Base-by-base conservation (phyloP, 345 rosid genomes). In the Boechera stricta region DNA sequence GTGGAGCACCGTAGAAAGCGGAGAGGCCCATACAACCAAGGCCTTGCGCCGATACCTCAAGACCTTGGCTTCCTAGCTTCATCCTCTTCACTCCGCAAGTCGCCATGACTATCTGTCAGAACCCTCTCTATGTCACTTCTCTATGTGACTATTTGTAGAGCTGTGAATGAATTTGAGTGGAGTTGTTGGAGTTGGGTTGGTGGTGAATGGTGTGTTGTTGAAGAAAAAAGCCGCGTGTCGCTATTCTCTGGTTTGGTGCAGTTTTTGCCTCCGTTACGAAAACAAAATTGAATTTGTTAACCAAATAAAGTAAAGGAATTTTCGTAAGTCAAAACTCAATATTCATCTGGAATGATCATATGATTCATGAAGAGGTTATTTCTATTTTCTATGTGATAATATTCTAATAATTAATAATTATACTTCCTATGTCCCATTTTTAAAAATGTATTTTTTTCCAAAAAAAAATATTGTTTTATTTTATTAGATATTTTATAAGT, bases 1-100 rank as follows among this genome's bases (percentile, higher is more conserved):
- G 74, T 0, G 85, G 54, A 39, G 79, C 11, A 32, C 85, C 82
- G 56, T 77, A 82, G 55, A 47, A 63, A 42, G 73, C 32, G 0
- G 85, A 79, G 76, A 84, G 58, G 8, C 82, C 77, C 82, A 77
- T 70, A 58, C 85, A 84, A 29, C 85, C 83, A 10, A 84, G 81
- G 2, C 85, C 87, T n/a, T 84, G 86, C 3, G 86, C 84, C 0
- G 81, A 81, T 1, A 84, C 80, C 49, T 76, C 64, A 0, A 76
- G 47, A 5, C 80, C 80, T 69, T 76, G 64, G 69, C 80, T 69
- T 62, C 80, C 80, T 0, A 76, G 62, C 32, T 69, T 76, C 2
- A 76, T 76, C 61, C 63, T 76, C 18, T 24, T 31, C 57, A 76
- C 71, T 29, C 71, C 55, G 6, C 13, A 13, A 47, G 41, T 12